Percentiles rank a stretch among this genome's conserved stretches.
Evolutionary conservation across 1,284 basidiomycete genomes (phyloP).

Genomic region (Melampsora larici-populina): DNA sequence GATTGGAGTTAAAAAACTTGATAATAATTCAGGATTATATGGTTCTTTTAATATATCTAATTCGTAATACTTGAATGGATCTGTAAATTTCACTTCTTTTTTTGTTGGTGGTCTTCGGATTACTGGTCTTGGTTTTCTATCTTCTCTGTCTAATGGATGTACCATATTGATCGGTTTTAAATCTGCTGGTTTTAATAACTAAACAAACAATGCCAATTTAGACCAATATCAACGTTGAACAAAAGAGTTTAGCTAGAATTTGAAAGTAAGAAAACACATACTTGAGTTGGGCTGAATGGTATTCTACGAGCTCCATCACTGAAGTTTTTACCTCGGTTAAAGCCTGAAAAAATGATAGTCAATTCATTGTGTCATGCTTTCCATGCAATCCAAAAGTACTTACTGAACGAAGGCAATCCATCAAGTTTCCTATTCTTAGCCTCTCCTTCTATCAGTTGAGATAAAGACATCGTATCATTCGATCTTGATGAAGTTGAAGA

Average conservation of each 20-base stretch:
- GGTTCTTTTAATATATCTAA: conserved; percentile 57
- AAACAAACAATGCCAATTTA: background rate
- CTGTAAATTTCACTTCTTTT: conserved; percentile 50
- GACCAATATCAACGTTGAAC: background rate
- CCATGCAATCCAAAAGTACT: background rate
- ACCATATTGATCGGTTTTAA: conserved; percentile 35
- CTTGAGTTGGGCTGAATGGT: conserved; percentile 35
- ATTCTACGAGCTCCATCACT: conserved; percentile 33
- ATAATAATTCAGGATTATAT: conserved; percentile 67
- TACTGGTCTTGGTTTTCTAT: conserved; percentile 31
- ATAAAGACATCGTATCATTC: conserved; percentile 14
- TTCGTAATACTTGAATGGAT: conserved; percentile 59
- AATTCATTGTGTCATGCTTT: no score
- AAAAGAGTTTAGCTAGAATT: background rate
- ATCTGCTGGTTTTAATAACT: conserved; percentile 32
- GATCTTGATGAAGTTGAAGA: background rate
- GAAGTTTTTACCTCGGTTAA: conserved; percentile 34
- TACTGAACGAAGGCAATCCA: conserved; percentile 28
- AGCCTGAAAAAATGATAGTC: conserved; percentile 3
- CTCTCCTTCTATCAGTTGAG: conserved; percentile 28
- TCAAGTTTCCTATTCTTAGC: conserved; percentile 22
- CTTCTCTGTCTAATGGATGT: conserved; percentile 35
- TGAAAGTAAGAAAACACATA: background rate
- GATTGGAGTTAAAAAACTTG: conserved; percentile 72
- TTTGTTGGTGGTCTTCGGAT: conserved; percentile 20